Evolutionary conservation across 495 filamentous ascomycete species (phyloP).

Genomic region (Podospora anserina): DNA sequence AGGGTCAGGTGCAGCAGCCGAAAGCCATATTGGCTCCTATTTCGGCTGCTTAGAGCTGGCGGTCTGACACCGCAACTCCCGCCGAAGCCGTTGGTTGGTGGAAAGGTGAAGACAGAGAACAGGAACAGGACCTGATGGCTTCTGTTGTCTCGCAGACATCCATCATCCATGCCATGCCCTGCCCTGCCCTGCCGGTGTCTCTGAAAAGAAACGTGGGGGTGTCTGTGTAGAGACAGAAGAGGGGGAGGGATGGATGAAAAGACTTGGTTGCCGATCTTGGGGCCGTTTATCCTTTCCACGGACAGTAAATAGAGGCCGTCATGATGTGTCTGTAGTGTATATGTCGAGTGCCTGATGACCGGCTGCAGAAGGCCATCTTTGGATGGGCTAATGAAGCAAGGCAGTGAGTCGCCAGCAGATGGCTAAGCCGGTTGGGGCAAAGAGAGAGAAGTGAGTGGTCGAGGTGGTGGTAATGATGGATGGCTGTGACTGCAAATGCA

Average conservation of each 20-base stretch:
- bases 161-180: background rate
- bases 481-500: background rate
- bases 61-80: conserved; percentile 12
- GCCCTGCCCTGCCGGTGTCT: background rate
- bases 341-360: conserved; percentile 8
- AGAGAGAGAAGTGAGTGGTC: background rate
- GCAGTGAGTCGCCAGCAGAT: background rate
- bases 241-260: background rate
- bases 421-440: conserved; percentile 19
- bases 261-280: background rate
- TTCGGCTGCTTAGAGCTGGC: background rate
- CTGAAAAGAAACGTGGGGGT: background rate
- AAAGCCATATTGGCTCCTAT: conserved; percentile 1
- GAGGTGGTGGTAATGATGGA: background rate
- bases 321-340: background rate
- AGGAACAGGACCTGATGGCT: background rate
- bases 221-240: background rate
- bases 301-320: background rate
- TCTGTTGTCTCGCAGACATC: background rate
- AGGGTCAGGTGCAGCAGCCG: conserved; percentile 6
- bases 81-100: background rate
- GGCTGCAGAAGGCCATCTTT: conserved; percentile 18
- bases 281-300: background rate
- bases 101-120: conserved; percentile 2
- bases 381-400: conserved; percentile 1